Evolutionary conservation across 192 early-diverging fungal species (phyloP), one percentile per base, ranked within the genome.

Genomic region (Backusella westeae): DNA sequence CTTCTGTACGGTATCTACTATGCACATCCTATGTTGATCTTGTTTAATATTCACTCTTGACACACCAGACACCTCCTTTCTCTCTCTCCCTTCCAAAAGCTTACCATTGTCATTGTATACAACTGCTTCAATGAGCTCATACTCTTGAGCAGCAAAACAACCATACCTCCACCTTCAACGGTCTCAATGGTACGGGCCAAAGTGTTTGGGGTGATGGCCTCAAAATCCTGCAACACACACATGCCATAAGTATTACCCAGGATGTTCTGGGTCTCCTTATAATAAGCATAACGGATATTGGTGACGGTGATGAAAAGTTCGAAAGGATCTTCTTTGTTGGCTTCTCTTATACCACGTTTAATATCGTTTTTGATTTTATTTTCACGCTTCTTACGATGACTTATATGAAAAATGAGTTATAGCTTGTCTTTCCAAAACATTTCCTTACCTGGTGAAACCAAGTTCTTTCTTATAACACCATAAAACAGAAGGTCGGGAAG

Each of bases 391-490:
- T 98, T 97, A 75, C 97, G 92, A 84, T 99, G 94, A 75, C 91
- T 93, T 44, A 34, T 44, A 34, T 9, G 53, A 46, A 21, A 66
- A 26, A 53, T 21, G 15, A 32, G 77, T 19, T 56, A 72, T 10
- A 17, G 23, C 17, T 10, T 32, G 34, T 19, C 32, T 14, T 3
- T 39, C 38, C 9, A 10, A 39, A 12, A 12, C 32, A 2, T 67
- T 34, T 34, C 26, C 15, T 34, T 80, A 87, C 90, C 85, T 92
- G 41, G 89, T 94, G 84, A 99, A 99, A 8, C 96, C 96, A 1
- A 99, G 89, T 2, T 98, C 97, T 83, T 98, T 99, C 80, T 99
- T 98, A 88, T 99, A 99, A 86, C 98, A 99, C 98, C 98, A 99
- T 34, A 99, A 90, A n/a, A 99, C 98, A 15, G 91, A 94, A 14